A percentile compares a stretch with the other conserved stretches of the same genome.
phyloP scores from a whole-genome alignment of 139 green algal species.

The Chlorella sp. region DNA sequence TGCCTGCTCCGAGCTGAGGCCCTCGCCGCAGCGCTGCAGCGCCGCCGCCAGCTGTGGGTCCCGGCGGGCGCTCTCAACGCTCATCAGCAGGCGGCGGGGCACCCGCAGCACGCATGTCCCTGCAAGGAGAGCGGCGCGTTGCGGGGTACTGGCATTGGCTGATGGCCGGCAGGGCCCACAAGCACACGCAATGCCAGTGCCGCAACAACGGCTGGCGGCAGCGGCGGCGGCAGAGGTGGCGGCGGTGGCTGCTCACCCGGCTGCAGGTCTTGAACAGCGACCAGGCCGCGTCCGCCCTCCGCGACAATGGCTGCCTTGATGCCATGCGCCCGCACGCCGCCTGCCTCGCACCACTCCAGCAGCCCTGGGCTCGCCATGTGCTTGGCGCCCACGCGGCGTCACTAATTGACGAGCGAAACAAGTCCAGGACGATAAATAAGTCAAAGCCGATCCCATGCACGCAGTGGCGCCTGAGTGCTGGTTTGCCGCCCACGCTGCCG shows the following conservation, averaged over 20 bases:
- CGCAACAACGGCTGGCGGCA: too few species aligned
- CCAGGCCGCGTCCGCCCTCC: slow-evolving; percentile 65
- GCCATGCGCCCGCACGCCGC: slow-evolving; percentile 24
- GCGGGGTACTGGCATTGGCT: too few species aligned
- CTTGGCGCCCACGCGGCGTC: too few species aligned
- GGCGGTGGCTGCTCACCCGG: slow-evolving; percentile 1
- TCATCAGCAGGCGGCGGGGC: slow-evolving; percentile 62
- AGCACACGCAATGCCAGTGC: too few species aligned
- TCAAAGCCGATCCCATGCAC: too few species aligned
- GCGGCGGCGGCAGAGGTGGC: neutral
- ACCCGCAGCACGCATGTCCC: slow-evolving; percentile 58
- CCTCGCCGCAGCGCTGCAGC: neutral
- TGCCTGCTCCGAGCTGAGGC: slow-evolving; percentile 45
- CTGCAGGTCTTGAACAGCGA: slow-evolving; percentile 57
- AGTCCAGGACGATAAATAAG: too few species aligned
- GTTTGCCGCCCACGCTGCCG: too few species aligned
- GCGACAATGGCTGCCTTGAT: slow-evolving; percentile 51
- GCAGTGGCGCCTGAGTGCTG: too few species aligned
- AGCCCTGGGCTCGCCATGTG: slow-evolving; percentile 14
- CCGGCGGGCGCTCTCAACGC: slow-evolving; percentile 38
- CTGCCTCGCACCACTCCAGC: slow-evolving; percentile 53
- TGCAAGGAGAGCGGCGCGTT: too few species aligned
- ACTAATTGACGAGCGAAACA: too few species aligned
- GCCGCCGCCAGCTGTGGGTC: slow-evolving; percentile 18
- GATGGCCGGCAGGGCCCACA: too few species aligned